A percentile compares a stretch with the other conserved stretches of the same genome.
Evolutionary conservation across 2,329 filamentous ascomycete genomes (phyloP).

Genomic region (Purpureocillium takamizusanense): DNA sequence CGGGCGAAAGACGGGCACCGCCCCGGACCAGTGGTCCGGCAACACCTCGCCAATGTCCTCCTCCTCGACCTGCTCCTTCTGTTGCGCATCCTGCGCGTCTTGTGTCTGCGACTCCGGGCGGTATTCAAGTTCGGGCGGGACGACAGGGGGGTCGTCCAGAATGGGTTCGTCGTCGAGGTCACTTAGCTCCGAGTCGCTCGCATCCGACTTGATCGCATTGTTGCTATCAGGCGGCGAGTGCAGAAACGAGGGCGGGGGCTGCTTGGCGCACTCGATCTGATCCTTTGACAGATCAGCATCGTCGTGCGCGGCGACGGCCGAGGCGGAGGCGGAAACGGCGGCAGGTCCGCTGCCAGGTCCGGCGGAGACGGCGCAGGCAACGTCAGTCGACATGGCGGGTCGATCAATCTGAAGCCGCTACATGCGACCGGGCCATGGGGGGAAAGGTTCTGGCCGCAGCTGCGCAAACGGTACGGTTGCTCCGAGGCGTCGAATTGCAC

Average conservation of each 20-base stretch:
- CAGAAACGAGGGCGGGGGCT: constrained; percentile 34
- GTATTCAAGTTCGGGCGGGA: constrained; percentile 13
- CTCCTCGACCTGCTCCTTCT: constrained; percentile 27
- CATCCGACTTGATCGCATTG: constrained; percentile 48
- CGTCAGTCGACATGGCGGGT: constrained; percentile 46
- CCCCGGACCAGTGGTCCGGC: constrained; percentile 85
- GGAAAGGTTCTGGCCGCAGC: constrained; percentile 7
- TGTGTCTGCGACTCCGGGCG: constrained; percentile 12
- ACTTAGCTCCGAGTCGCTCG: constrained; percentile 57
- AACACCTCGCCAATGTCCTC: constrained; percentile 69
- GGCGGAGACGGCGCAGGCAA: constrained; percentile 32
- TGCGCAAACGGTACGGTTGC: background rate
- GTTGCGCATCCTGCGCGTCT: constrained; percentile 1
- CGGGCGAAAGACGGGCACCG: constrained; percentile 89
- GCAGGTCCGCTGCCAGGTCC: constrained; percentile 4
- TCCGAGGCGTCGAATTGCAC: constrained; percentile 1
- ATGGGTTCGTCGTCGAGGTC: constrained; percentile 51
- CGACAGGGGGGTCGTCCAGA: constrained; percentile 20
- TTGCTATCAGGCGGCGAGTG: constrained; percentile 58
- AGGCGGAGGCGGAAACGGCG: constrained; percentile 9
- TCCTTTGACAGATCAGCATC: constrained; percentile 15
- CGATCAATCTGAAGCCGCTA: constrained; percentile 26
- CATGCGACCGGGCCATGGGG: constrained; percentile 26
- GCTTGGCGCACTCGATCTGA: constrained; percentile 26
- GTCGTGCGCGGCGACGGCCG: constrained; percentile 16